Evolutionary conservation across 768 basidiomycete genomes (phyloP), one percentile per base, ranked within the genome.

Genomic region (Boletus sensibilis): DNA sequence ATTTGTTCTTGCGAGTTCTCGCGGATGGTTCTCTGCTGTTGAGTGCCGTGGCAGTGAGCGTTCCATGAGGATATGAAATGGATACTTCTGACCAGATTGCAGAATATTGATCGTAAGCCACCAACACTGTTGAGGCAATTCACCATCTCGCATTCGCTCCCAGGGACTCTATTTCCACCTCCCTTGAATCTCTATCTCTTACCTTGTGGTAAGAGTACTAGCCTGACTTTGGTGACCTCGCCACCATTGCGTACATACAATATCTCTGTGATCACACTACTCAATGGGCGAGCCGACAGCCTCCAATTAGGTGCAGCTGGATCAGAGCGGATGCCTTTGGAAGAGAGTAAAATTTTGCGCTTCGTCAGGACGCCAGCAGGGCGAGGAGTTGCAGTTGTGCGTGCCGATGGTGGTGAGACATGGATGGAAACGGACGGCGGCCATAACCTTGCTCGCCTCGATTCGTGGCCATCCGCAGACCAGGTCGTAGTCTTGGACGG

Each of bases 61-160:
- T 47, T 61, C 29, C 42, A 56, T 29, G 21, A 45, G n/a, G 16
- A 51, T 35, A 40, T 29, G 44, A 37, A 23, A 34, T 9, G 37
- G 39, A 16, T 21, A 49, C 18, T 16, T 41, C 43, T 66, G 20
- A 66, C 44, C 27, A 52, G 40, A 42, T 41, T 42, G 33, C 60
- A 95, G 94, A 93, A 96, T 72, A 84, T 97, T 61, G 94, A 96
- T 66, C 80, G 89, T 16, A 82, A 87, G 61, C 94, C 94, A 8
- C 94, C 94, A 10, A 92, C 90, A 3, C 76, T 94, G 4, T 76
- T 93, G 29, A 83, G 81, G 64, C 86, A 88, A 56, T 89, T 91
- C 69, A 85, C 82, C 3, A 72, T 94, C 20, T 83, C 90, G 43
- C 85, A 89, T 55, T 81, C 83, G 1, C 76, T 75, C 16, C 79